A percentile compares a stretch with the other conserved stretches of the same genome.
These are phyloP conservation scores for Rhizophagus sp. DNA, from an alignment of 192 early-diverging fungal species.

Conservation along the genomic window DNA sequence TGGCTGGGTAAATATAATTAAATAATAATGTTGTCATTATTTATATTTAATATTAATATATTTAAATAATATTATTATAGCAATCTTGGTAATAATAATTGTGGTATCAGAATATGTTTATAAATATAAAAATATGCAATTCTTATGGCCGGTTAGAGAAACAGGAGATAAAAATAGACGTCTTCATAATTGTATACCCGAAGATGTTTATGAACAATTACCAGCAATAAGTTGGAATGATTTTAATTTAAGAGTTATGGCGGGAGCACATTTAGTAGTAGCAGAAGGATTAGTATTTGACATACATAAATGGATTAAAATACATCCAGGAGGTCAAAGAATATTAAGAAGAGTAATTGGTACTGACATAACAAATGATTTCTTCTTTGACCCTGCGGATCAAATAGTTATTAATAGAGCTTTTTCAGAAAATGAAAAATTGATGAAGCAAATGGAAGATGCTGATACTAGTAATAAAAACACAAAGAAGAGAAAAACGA, in stretches of 20 bases:
- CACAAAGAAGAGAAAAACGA: neutral
- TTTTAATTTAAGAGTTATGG: neutral
- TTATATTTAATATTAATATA: neutral
- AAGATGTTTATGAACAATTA: neutral
- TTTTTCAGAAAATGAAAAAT: neutral
- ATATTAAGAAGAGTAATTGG: slow-evolving; percentile 31
- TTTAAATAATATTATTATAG: neutral
- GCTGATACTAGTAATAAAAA: neutral
- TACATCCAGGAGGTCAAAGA: slow-evolving; percentile 27
- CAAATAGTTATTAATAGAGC: slow-evolving; percentile 6
- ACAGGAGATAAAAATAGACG: neutral
- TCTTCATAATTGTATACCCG: neutral
- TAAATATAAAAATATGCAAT: slow-evolving; percentile 1
- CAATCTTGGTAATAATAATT: neutral
- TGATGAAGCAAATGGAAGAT: neutral
- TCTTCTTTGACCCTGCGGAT: neutral
- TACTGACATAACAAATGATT: slow-evolving; percentile 16
- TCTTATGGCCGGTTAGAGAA: neutral
- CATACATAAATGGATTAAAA: slow-evolving; percentile 25
- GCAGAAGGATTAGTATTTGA: slow-evolving; percentile 26
- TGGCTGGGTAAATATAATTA: neutral
- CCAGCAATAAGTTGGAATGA: neutral
- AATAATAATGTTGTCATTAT: neutral
- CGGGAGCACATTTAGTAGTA: slow-evolving; percentile 20
- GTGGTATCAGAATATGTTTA: neutral